Evolutionary conservation across 495 filamentous ascomycete genomes (phyloP).

Genomic region (Tuber microsphaerosporum): DNA sequence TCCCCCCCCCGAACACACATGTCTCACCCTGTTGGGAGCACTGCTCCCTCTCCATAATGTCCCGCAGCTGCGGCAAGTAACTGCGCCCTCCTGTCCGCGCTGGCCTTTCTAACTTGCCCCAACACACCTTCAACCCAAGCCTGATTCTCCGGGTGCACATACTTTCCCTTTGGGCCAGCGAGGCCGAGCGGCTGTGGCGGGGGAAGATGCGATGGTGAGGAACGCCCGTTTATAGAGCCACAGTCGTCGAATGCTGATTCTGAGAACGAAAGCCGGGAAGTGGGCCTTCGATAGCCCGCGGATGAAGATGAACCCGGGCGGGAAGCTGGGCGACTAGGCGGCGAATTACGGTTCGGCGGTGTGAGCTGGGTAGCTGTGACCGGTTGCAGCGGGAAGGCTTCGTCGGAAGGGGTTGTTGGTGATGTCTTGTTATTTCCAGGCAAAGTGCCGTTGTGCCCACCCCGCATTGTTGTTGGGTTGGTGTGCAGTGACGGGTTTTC

Average conservation of each 20-base stretch:
- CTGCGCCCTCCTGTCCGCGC: conserved; percentile 33
- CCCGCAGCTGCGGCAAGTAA: conserved; percentile 24
- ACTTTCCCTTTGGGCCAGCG: conserved; percentile 56
- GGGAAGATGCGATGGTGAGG: conserved; percentile 43
- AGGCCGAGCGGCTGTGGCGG: conserved; percentile 52
- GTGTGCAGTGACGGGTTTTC: conserved; percentile 9
- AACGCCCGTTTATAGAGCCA: conserved; percentile 39
- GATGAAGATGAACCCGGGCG: conserved; percentile 28
- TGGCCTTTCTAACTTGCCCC: conserved; percentile 54
- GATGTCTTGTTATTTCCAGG: conserved; percentile 7
- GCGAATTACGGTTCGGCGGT: conserved; percentile 43
- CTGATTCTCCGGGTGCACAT: conserved; percentile 57
- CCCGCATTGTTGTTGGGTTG: conserved; percentile 33
- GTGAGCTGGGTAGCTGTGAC: conserved; percentile 23
- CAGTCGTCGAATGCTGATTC: conserved; percentile 26
- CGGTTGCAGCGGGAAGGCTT: conserved; percentile 4
- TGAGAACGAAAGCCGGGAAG: conserved; percentile 33
- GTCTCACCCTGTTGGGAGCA: no score
- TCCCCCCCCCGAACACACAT: no score
- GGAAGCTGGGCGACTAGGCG: conserved; percentile 32
- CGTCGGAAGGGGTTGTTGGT: conserved; percentile 21
- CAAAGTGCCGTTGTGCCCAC: conserved; percentile 35
- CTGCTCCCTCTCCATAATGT: conserved; percentile 34
- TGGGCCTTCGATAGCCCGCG: conserved; percentile 28
- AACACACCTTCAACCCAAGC: conserved; percentile 70